phyloP scores from a whole-genome alignment of 108 stramenopile species.

The Cyclotella distinguenda region DNA sequence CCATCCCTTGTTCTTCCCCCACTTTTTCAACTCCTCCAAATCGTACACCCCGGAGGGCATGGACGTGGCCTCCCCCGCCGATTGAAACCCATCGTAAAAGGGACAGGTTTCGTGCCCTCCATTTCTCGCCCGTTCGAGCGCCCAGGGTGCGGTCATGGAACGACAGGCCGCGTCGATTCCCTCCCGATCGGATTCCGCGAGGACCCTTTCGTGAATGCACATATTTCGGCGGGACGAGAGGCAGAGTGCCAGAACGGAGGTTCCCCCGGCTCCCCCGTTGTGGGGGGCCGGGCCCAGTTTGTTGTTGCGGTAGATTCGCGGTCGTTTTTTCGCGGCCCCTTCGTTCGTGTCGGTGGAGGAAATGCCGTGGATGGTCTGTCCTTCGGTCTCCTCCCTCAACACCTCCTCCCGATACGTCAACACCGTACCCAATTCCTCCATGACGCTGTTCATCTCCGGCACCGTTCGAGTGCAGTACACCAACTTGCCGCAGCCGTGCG shows the following conservation, averaged over 20 bases:
- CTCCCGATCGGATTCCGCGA: slow-evolving; percentile 94
- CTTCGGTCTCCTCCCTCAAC: slow-evolving; percentile 53
- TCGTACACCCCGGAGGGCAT: slow-evolving; percentile 96
- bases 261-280: slow-evolving; percentile 72
- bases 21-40: slow-evolving; percentile 88
- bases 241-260: slow-evolving; percentile 90
- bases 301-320: slow-evolving; percentile 18
- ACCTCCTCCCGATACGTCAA: slow-evolving; percentile 84
- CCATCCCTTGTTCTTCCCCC: slow-evolving; percentile 90
- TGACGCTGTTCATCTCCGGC: slow-evolving; percentile 98
- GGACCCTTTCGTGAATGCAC: slow-evolving; percentile 96
- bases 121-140: slow-evolving; percentile 70
- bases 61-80: slow-evolving; percentile 82
- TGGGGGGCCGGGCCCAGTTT: slow-evolving; percentile 67
- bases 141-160: slow-evolving; percentile 98
- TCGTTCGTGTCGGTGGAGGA: background rate
- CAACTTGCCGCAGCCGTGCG: slow-evolving; percentile 92
- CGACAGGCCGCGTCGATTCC: slow-evolving; percentile 97
- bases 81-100: slow-evolving; percentile 91
- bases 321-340: slow-evolving; percentile 6
- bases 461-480: slow-evolving; percentile 99
- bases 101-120: slow-evolving; percentile 80
- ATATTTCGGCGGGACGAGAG: slow-evolving; percentile 96
- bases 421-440: slow-evolving; percentile 96
- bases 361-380: background rate